Percentiles rank a stretch among this genome's conserved stretches.
These are phyloP conservation scores for Digitaria exilis DNA, from an alignment of 202 grass and related monocot genomes.

Conservation along the genomic window DNA sequence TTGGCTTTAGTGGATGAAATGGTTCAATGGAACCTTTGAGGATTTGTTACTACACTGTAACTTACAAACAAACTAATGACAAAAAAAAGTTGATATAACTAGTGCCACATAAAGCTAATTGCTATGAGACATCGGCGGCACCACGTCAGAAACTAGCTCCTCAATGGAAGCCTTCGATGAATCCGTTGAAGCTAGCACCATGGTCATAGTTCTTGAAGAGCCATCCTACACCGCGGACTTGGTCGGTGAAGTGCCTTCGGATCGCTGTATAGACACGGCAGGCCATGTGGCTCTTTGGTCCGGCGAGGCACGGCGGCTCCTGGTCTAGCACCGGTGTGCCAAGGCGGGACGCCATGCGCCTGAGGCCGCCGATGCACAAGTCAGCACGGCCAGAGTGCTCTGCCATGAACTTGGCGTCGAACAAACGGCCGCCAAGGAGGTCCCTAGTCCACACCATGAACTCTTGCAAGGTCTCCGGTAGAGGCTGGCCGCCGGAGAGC, in stretches of 20 bases:
- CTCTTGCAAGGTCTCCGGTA: not conserved
- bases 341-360: not conserved
- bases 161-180: not conserved
- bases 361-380: not conserved
- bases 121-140: too few species aligned
- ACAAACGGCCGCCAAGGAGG: not conserved
- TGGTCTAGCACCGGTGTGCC: not conserved
- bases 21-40: too few species aligned
- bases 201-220: not conserved
- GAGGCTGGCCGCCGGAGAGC: not conserved
- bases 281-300: not conserved
- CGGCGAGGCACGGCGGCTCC: not conserved
- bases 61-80: too few species aligned
- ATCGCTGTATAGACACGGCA: not conserved
- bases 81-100: too few species aligned
- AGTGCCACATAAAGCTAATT: too few species aligned
- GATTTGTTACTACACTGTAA: too few species aligned
- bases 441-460: not conserved
- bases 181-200: not conserved
- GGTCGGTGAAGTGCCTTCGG: not conserved
- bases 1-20: too few species aligned
- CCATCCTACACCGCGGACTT: not conserved
- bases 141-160: not conserved
- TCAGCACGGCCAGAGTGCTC: not conserved
- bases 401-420: constrained; percentile 5